Conservation (phyloP, 139 green algal genomes). For the Coccomyxa sp. region DNA sequence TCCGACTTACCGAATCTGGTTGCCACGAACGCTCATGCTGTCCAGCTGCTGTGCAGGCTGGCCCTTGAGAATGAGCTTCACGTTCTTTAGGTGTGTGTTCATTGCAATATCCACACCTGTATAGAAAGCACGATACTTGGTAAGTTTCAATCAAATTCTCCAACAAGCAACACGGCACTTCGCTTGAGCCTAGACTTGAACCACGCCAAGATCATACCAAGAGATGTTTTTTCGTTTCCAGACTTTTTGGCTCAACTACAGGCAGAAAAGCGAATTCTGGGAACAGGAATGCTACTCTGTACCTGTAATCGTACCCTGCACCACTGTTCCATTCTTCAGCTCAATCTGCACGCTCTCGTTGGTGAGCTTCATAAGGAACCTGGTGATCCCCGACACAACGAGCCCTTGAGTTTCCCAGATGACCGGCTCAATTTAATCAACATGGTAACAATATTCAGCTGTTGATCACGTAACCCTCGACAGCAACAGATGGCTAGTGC, state of each 20-base stretch:
- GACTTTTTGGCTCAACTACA: too few species aligned
- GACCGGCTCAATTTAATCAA: too few species aligned
- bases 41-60: conserved; percentile 85
- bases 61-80: conserved; percentile 94
- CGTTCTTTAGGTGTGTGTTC: conserved; percentile 97
- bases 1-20: conserved; percentile 59
- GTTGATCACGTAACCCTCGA: too few species aligned
- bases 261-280: not conserved
- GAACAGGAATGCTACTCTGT: not conserved
- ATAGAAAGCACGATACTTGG: not conserved
- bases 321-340: conserved; percentile 96
- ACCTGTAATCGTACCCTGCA: conserved; percentile 94
- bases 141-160: not conserved
- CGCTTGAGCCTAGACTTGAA: not conserved
- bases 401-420: too few species aligned
- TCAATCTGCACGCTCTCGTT: conserved; percentile 98
- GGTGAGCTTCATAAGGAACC: conserved; percentile 97
- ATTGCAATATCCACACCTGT: conserved; percentile 98
- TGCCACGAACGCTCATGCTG: conserved; percentile 84
- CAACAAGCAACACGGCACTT: not conserved
- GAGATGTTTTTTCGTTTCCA: too few species aligned
- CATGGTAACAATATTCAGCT: too few species aligned
- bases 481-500: too few species aligned
- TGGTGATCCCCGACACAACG: conserved; percentile 28
- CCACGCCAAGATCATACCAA: not conserved